Conservation (phyloP, 2,329 filamentous ascomycete species). For the Sclerotinia nivalis region DNA sequence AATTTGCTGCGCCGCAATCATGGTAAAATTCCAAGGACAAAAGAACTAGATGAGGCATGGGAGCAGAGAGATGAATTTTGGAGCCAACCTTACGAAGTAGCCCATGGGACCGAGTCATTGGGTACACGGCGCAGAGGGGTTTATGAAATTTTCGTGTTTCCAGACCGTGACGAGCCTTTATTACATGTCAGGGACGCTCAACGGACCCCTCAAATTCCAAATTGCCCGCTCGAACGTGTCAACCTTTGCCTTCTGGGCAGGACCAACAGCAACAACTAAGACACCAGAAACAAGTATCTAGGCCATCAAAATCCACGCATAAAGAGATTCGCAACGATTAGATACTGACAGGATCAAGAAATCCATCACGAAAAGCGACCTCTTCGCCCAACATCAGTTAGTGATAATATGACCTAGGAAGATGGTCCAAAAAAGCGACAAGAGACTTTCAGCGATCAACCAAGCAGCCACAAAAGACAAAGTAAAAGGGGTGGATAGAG, state of each 20-base stretch:
- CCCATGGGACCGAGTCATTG: too few species aligned
- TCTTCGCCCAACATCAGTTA: not conserved
- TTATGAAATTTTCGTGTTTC: not conserved
- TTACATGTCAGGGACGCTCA: not conserved
- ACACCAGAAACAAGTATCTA: not conserved
- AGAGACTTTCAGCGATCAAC: not conserved
- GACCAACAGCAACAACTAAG: not conserved
- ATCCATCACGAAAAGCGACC: not conserved
- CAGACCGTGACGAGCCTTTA: not conserved
- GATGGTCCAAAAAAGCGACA: not conserved
- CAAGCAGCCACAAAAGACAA: not conserved
- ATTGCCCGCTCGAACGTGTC: not conserved
- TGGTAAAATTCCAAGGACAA: not conserved
- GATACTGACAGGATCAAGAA: not conserved
- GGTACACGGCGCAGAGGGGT: not conserved
- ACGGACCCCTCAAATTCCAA: not conserved
- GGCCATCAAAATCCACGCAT: not conserved
- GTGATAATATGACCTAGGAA: not conserved
- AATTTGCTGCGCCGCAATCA: not conserved
- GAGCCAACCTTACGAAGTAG: not conserved
- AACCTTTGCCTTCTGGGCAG: not conserved
- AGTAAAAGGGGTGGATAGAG: not conserved
- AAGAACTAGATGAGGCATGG: slow-evolving; percentile 1
- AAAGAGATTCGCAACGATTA: not conserved
- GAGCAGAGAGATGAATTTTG: not conserved